Base-by-base conservation (phyloP, 1,284 basidiomycete species). In the Puccinia sorghi region DNA sequence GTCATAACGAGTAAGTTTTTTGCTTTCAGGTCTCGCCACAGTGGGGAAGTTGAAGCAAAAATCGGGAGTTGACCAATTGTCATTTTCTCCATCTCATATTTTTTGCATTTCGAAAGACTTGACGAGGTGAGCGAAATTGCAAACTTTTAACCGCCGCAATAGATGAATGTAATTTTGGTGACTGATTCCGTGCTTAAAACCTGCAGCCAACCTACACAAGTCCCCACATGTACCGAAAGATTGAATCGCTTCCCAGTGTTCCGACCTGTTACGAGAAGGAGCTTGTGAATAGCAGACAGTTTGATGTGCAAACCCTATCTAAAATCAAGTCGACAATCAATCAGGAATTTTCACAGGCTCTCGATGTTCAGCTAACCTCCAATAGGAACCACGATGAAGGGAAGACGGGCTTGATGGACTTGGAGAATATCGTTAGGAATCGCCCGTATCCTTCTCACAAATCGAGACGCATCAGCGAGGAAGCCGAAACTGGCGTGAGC, bases 261-360 rank as follows among this genome's bases (percentile, higher is more conserved):
- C 92, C 93, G 7, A 87, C 89, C 72, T 85, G 93, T 22, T 96
- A 94, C 82, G 93, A 94, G 83, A 88, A 90, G 72, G 89, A 89
- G 76, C 87, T 95, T 4, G 86, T 91, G 72, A 91, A 54, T 64
- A 64, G 25, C 17, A 27, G 43, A 63, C 61, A 75, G 11, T 54
- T 80, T n/a, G 61, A 37, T 17, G 7, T n/a, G 13, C 25, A 80
- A 15, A 22, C 73, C 32, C 69, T 64, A n/a, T 20, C 50, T 12
- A 15, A 64, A 25, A 25, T 79, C 22, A 72, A 61, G 64, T 39
- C 39, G 11, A 41, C 22, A 22, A 56, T 66, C n/a, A 57, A 64
- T 43, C 32, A 67, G 27, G 77, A 73, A 39, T 63, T 79, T 22
- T 71, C 79, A 37, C 20, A 54, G 25, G 57, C 59, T 63, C 63